Base-by-base conservation (phyloP, 352 stramenopile species). In the Phytophthora fragariae region DNA sequence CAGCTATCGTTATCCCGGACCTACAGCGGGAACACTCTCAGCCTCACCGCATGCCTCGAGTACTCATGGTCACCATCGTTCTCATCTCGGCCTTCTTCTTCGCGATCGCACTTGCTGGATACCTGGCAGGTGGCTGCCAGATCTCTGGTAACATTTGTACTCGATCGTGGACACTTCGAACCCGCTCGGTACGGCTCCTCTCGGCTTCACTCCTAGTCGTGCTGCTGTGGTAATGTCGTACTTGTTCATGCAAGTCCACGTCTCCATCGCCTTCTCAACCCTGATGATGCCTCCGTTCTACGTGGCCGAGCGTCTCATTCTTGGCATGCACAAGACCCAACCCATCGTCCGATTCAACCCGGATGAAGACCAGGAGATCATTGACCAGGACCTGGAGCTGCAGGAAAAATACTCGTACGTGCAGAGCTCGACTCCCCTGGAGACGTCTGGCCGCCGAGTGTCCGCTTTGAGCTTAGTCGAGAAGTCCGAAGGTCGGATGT, bases 211-310 rank as follows among this genome's bases (percentile, higher is more conserved):
- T 5, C n/a, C 75, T n/a, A 73, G 77, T 76, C 56, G 73, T 24
- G 81, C 75, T 29, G 71, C 68, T 21, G 75, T 82, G 8, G 71
- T 85, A 33, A 70, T 86, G 63, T 75, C 77, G 8, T 91, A 83
- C 54, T 61, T 83, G 6, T 84, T 74, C 57, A 88, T 85, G 77
- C 77, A 83, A 27, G 58, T 80, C 31, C 73, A 83, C 62, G 78
- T 80, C 59, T 80, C 76, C 39, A 80, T 81, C 67, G 80, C 76
- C n/a, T 83, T 86, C 66, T 72, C 73, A 1, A 81, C 86, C 2
- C 72, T 90, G 33, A 66, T 87, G 56, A 72, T 79, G 52, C 84
- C 82, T 29, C 71, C 79, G 2, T 84, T 90, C 54, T 91, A 79
- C 77, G 61, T 73, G 29, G 66, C 66, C 6, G 66, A 73, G 27